These are phyloP conservation scores for Nadsonia commutata DNA, from an alignment of 1,139 yeast genomes.

Conservation along the genomic window DNA sequence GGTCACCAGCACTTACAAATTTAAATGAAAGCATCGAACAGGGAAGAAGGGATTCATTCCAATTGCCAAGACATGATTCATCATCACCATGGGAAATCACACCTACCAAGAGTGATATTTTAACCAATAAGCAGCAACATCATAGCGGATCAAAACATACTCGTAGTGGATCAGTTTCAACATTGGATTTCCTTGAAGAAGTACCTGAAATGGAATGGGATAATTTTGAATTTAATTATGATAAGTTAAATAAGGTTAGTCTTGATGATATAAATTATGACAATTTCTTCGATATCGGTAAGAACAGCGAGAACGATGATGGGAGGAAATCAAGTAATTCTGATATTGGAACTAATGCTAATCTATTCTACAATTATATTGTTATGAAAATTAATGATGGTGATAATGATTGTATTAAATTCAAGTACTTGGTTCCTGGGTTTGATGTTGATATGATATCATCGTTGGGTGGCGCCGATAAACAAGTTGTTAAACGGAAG, in stretches of 20 bases:
- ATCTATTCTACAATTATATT: background rate
- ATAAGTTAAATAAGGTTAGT: background rate
- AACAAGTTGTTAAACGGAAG: background rate
- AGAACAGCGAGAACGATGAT: too few species aligned
- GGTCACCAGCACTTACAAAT: background rate
- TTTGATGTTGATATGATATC: background rate
- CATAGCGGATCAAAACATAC: background rate
- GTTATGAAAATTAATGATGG: too few species aligned
- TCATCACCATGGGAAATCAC: background rate
- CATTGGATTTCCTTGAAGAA: background rate
- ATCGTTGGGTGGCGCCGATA: background rate
- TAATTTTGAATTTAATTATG: background rate
- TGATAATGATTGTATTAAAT: too few species aligned
- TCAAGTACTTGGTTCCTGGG: background rate
- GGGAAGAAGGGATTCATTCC: background rate
- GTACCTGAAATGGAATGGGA: background rate
- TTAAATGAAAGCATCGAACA: background rate
- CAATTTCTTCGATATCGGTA: background rate
- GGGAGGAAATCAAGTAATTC: too few species aligned
- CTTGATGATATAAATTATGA: background rate
- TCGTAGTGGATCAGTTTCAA: background rate
- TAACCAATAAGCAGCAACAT: background rate
- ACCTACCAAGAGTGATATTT: background rate
- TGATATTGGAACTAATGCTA: background rate
- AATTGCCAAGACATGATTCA: background rate